Percentiles rank a stretch among this genome's conserved stretches.
Evolutionary conservation across 768 basidiomycete species (phyloP).

Genomic region (Hortiboletus campestris): DNA sequence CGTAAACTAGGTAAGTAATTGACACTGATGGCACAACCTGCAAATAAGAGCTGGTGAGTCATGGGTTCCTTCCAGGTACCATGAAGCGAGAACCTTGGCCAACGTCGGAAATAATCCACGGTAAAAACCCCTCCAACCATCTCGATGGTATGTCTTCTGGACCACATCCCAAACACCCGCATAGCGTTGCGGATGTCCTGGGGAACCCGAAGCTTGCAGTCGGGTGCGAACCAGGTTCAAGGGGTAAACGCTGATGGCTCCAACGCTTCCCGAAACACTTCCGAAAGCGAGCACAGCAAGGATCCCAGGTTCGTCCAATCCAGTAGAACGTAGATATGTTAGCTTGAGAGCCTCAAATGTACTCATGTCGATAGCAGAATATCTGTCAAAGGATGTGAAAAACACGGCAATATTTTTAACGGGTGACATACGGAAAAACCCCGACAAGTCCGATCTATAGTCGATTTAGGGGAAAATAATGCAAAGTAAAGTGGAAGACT

Average conservation of each 20-base stretch:
- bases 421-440: constrained; percentile 81
- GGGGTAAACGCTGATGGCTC: constrained; percentile 92
- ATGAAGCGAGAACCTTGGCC: constrained; percentile 63
- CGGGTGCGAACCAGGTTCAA: constrained; percentile 90
- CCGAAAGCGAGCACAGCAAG: constrained; percentile 88
- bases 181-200: constrained; percentile 91
- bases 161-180: constrained; percentile 85
- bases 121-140: constrained; percentile 95
- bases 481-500: constrained; percentile 34
- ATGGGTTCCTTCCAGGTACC: background rate
- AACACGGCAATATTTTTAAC: background rate
- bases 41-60: constrained; percentile 7
- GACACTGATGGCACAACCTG: constrained; percentile 95
- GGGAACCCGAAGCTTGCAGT: constrained; percentile 92
- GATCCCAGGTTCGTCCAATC: constrained; percentile 86
- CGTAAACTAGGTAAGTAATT: constrained; percentile 95
- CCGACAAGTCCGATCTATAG: constrained; percentile 87
- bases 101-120: constrained; percentile 88
- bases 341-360: constrained; percentile 96
- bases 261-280: constrained; percentile 89
- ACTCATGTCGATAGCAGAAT: constrained; percentile 96
- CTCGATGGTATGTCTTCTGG: constrained; percentile 72
- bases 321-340: constrained; percentile 82
- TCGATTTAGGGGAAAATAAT: constrained; percentile 13
- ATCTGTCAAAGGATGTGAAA: constrained; percentile 40